phyloP scores from a whole-genome alignment of 345 rosid genomes.

The Garcia nutans region DNA sequence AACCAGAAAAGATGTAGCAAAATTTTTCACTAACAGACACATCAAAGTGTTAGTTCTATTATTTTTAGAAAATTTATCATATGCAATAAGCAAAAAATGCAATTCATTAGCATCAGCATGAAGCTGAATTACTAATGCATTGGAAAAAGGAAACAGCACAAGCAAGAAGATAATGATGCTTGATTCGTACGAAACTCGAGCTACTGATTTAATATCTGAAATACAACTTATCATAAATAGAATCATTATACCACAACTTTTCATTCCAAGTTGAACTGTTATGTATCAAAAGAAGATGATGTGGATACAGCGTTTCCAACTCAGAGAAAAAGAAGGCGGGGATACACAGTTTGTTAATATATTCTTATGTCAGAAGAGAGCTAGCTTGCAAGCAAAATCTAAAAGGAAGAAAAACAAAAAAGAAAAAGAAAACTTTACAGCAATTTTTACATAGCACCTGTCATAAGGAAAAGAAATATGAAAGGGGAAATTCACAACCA shows the following conservation, averaged over 20 bases:
- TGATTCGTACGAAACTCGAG: not conserved
- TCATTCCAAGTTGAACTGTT: not conserved
- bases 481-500: conserved; percentile 12
- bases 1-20: no score
- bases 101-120: no score
- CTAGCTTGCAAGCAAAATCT: conserved; percentile 19
- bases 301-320: conserved; percentile 19
- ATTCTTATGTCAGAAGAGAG: conserved; percentile 22
- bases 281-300: not conserved
- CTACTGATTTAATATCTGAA: not conserved
- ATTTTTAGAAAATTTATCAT: not conserved
- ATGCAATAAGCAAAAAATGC: not conserved
- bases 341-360: conserved; percentile 22
- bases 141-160: not conserved
- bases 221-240: not conserved
- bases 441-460: conserved; percentile 28
- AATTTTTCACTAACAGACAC: not conserved
- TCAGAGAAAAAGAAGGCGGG: not conserved
- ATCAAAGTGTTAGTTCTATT: not conserved
- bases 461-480: conserved; percentile 12
- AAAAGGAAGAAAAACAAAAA: not conserved
- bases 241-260: not conserved
- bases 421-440: conserved; percentile 28
- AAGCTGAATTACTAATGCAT: not conserved
- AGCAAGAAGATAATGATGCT: not conserved